A percentile compares a stretch with the other conserved stretches of the same genome.
phyloP scores from a whole-genome alignment of 331 rosid genomes.

The Prunus yedoensis region DNA sequence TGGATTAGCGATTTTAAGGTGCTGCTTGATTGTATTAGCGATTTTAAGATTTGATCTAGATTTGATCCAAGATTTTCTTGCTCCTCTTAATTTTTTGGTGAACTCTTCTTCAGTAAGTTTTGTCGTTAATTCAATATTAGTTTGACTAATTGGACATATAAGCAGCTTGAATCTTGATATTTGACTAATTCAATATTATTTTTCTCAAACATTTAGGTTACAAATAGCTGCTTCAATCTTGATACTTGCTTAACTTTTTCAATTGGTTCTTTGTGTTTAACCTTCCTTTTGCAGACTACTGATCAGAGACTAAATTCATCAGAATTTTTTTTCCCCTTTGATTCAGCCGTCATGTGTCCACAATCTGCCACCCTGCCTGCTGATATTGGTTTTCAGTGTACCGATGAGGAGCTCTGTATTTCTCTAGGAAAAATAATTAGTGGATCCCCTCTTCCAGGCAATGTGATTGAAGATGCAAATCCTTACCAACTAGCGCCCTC shows the following conservation, averaged over 20 bases:
- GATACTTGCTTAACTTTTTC: too few relatives aligned
- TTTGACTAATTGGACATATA: too few relatives aligned
- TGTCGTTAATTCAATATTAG: too few relatives aligned
- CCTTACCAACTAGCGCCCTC: conserved; percentile 27
- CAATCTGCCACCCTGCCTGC: conserved; percentile 8
- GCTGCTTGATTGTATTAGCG: too few relatives aligned
- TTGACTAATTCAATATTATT: too few relatives aligned
- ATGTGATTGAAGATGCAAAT: conserved; percentile 27
- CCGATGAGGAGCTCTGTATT: conserved; percentile 15
- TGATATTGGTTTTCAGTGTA: conserved; percentile 2
- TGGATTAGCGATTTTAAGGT: background rate
- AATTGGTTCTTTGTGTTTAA: too few relatives aligned
- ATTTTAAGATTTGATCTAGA: too few relatives aligned
- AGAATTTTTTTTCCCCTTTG: background rate
- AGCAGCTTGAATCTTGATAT: too few relatives aligned
- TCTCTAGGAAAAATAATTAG: background rate
- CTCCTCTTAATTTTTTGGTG: background rate
- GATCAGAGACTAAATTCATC: background rate
- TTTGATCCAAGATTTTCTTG: too few relatives aligned
- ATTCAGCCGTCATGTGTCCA: conserved; percentile 23
- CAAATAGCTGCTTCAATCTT: too few relatives aligned
- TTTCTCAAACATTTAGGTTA: too few relatives aligned
- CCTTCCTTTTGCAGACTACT: too few relatives aligned
- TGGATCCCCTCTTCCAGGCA: conserved; percentile 34
- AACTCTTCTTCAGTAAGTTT: background rate